These are phyloP conservation scores for Hypholoma sublateritium DNA, from an alignment of 768 basidiomycete genomes.

Conservation along the genomic window DNA sequence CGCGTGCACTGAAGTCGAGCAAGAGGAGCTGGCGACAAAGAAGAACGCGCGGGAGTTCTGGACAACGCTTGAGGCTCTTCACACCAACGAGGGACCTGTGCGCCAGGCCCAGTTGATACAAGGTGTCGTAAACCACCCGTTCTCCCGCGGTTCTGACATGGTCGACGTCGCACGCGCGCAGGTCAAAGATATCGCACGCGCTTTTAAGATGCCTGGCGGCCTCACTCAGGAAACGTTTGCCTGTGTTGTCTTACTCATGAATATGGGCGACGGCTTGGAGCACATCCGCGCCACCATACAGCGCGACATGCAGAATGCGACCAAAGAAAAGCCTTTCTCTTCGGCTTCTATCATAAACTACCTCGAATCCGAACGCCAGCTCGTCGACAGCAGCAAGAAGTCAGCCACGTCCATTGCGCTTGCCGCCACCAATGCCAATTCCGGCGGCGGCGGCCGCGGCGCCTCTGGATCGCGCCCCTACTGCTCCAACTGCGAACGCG, in stretches of 20 bases:
- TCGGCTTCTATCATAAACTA: neutral
- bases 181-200: neutral
- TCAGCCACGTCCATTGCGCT: neutral
- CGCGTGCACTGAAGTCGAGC: neutral
- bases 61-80: slow-evolving; percentile 1
- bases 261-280: neutral
- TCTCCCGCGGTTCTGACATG: neutral
- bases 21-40: neutral
- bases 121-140: slow-evolving; percentile 6
- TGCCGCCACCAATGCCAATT: neutral
- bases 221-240: slow-evolving; percentile 3
- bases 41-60: slow-evolving; percentile 6
- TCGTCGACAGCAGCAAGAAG: neutral
- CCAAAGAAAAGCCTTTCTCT: neutral
- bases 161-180: neutral
- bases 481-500: neutral
- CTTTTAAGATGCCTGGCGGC: slow-evolving; percentile 7
- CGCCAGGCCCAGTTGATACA: slow-evolving; percentile 16
- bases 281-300: neutral
- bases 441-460: neutral
- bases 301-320: neutral
- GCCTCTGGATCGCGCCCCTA: neutral
- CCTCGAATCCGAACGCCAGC: neutral
- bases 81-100: slow-evolving; percentile 18
- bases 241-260: neutral